Conservation (phyloP, 495 filamentous ascomycete species). For the Jackrogersella multiformis region DNA sequence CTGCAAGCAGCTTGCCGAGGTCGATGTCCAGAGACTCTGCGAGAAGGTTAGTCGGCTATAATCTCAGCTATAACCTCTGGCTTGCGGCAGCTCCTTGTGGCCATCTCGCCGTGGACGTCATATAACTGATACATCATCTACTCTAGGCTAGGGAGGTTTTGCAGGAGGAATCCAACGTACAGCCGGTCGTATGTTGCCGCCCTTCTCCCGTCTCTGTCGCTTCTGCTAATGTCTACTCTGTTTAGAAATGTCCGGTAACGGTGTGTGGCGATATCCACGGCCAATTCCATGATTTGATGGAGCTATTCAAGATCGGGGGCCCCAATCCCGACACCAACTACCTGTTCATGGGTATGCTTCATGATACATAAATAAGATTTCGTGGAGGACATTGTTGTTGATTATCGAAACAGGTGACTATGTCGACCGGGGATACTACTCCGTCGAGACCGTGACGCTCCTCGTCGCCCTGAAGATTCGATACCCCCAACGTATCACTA, state of each 20-base stretch:
- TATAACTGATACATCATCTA: constrained; percentile 15
- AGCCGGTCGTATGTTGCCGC: constrained; percentile 85
- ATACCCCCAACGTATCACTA: constrained; percentile 95
- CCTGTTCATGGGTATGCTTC: constrained; percentile 84
- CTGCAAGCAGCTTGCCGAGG: constrained; percentile 96
- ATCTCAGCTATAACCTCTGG: constrained; percentile 5
- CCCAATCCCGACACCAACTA: constrained; percentile 95
- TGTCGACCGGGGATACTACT: constrained; percentile 97
- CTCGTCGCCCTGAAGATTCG: constrained; percentile 95
- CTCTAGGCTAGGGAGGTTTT: constrained; percentile 91
- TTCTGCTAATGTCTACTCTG: constrained; percentile 44
- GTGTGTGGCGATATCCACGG: constrained; percentile 95
- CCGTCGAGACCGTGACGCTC: constrained; percentile 93
- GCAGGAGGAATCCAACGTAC: constrained; percentile 97
- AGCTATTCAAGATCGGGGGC: constrained; percentile 91
- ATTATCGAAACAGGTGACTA: constrained; percentile 75
- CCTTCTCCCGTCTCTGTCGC: not conserved
- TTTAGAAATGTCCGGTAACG: constrained; percentile 91
- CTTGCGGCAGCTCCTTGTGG: constrained; percentile 1
- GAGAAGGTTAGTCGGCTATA: constrained; percentile 81
- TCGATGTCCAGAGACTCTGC: constrained; percentile 94
- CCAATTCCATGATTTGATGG: constrained; percentile 95
- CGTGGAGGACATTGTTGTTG: not conserved
- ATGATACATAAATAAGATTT: not conserved
- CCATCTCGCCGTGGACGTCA: constrained; percentile 27